Evolutionary conservation across 2,329 filamentous ascomycete species (phyloP).

Genomic region (Didymella sp.): DNA sequence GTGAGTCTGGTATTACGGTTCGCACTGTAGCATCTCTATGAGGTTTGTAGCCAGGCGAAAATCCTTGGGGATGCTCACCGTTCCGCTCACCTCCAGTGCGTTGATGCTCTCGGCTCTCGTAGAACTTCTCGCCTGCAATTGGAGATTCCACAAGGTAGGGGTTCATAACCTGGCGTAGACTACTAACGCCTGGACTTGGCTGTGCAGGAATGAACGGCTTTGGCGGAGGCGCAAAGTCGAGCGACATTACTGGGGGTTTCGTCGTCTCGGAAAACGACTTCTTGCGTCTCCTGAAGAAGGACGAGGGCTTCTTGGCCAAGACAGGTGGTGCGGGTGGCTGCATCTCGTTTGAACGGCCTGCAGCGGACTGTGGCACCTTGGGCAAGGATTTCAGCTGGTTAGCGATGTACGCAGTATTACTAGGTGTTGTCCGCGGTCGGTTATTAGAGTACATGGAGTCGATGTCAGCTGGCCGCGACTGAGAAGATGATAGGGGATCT

Average conservation of each 20-base stretch:
- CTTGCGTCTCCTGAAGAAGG: conserved; percentile 93
- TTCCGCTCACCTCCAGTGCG: conserved; percentile 35
- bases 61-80: conserved; percentile 62
- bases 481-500: conserved; percentile 26
- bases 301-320: conserved; percentile 89
- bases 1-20: conserved; percentile 62
- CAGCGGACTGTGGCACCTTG: conserved; percentile 37
- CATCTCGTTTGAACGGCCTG: conserved; percentile 29
- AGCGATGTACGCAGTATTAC: conserved; percentile 53
- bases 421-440: conserved; percentile 49
- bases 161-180: conserved; percentile 84
- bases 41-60: conserved; percentile 78
- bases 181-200: conserved; percentile 69
- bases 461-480: conserved; percentile 36
- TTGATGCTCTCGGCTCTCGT: conserved; percentile 40
- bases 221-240: conserved; percentile 49
- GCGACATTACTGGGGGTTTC: conserved; percentile 64
- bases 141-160: conserved; percentile 68
- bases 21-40: conserved; percentile 75
- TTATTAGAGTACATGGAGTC: conserved; percentile 42
- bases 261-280: conserved; percentile 78
- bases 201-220: conserved; percentile 42
- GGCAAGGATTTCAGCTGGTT: conserved; percentile 57
- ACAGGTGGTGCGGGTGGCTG: conserved; percentile 37
- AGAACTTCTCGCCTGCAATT: conserved; percentile 32